Evolutionary conservation across 129 eudicot genomes (phyloP), one percentile per base, ranked within the genome.

Genomic region (Scalesia atractyloides): DNA sequence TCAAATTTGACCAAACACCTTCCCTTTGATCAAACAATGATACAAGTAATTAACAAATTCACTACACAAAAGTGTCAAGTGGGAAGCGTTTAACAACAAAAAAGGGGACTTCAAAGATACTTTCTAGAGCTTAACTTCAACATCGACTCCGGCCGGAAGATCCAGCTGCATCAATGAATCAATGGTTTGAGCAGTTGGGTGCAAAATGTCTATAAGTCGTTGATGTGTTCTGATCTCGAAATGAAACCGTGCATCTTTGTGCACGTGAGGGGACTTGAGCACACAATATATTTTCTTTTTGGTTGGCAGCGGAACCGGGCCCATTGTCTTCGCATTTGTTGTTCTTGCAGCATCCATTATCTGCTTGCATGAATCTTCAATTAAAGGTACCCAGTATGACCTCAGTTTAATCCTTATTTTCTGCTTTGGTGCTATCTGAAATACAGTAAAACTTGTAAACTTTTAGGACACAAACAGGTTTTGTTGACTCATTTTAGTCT

Each of bases 181-280:
- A 3, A 90, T 88, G 12, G 97, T 90, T 78, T 95, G 88, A 44
- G 97, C 99, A 70, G 99, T 95, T 3, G 97, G 97, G 79, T 88
- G 81, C 58, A 87, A 83, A 59, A 95, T 95, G 79, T 95, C 97
- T 24, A 95, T 95, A 18, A 95, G 87, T 30, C 99, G 83, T 62
- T 86, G 91, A 79, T 90, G 99, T 33, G 99, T 95, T 82, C 99
- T 75, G 79, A 95, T 95, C 83, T 95, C 99, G 53, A 90, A 95
- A 50, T 95, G 97, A 81, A 90, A 88, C 75, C 99, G 84, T 34
- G 97, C 97, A 49, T 90, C 99, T 76, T 95, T 95, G 80, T 95
- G 88, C 5, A 95, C 99, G 20, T 88, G 99, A 16, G 99, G 99
- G 16, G 99, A 95, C 79, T 88, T 90, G 8, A 90, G 88, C 73